Evolutionary conservation across 441 rosid genomes (phyloP), one percentile per base, ranked within the genome.

Genomic region (Aleurites moluccanus): DNA sequence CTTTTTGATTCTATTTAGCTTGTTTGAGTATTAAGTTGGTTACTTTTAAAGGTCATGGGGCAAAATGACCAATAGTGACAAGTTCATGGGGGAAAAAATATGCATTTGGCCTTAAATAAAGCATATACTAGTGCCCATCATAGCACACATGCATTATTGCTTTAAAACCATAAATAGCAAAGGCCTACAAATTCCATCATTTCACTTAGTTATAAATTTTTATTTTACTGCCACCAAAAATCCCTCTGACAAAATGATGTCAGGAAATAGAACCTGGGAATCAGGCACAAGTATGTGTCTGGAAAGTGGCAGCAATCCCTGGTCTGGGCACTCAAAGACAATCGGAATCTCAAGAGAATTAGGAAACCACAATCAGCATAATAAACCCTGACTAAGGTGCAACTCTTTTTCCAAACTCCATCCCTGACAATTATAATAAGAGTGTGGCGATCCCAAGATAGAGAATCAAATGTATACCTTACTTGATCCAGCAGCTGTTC

Each of bases 401-500:
- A 72, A 64, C 53, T 18, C 20, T 42, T 42, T 23, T 23, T 18
- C 55, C 42, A 66, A 74, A 56, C 2, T 44, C 15, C 44, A 25
- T 63, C n/a, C 10, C 64, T 15, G 47, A 64, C 44, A 33, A 67
- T 74, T 49, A 20, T 25, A 33, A 23, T 49, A 52, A 64, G 6
- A 50, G 11, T 30, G 10, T 16, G 6, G n/a, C 13, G 35, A 50
- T 23, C 28, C 47, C 74, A 76, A 66, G 33, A 28, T 65, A 47
- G 15, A 64, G 60, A 68, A 74, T 59, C 45, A 77, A 73, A 40
- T 66, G 52, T 9, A 55, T 79, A 91, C 96, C 92, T 88, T 88
- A 67, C 73, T 80, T 67, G 83, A 77, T 72, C 77, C 84, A 20
- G 81, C 49, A 70, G 76, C 63, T 40, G 75, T 57, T 83, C 84